Evolutionary conservation across 1,139 yeast species (phyloP), one percentile per base, ranked within the genome.

Genomic region (Debaryomycetaceae sp.): DNA sequence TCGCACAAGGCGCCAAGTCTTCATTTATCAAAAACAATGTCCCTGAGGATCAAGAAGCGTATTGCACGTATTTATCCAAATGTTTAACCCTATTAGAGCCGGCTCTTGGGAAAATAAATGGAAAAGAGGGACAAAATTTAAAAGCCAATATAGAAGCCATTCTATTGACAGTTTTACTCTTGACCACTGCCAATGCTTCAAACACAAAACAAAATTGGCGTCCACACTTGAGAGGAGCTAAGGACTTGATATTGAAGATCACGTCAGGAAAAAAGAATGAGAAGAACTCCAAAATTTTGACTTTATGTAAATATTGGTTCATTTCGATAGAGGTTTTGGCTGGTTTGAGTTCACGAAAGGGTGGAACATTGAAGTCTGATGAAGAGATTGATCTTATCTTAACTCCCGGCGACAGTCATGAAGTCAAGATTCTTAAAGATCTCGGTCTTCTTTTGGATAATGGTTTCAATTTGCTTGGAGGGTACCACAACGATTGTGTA

Each of bases 121-220:
- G 50, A 24, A 51, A 55, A 6, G 62, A 58, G n/a, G 56, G 57
- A 34, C 50, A 49, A 36, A 55, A 58, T 40, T 68, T 76, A 27
- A 55, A 72, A 2, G 62, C 71, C 36, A 79, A 78, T 49, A 75
- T 81, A n/a, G 89, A 82, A 51, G 78, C 86, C 0, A 78, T 84
- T 49, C 66, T 83, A 9, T 58, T 83, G 31, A 83, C 88, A 0
- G 84, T 82, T 1, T 65, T 84, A 14, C 62, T 84, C 39, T 62
- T 84, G 36, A 82, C 88, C 0, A 75, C 85, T 49, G 84, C 83
- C 45, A 81, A 84, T 55, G 87, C 87, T 0, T 69, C 82, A n/a
- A 63, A 65, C 33, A 70, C 81, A 1, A 76, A 78, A 56, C 79
- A 80, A 42, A 77, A 79, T 50, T 84, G 89, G 89, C 69, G 88